Conservation (phyloP, 441 rosid species). For the Erysimum cheiri region DNA sequence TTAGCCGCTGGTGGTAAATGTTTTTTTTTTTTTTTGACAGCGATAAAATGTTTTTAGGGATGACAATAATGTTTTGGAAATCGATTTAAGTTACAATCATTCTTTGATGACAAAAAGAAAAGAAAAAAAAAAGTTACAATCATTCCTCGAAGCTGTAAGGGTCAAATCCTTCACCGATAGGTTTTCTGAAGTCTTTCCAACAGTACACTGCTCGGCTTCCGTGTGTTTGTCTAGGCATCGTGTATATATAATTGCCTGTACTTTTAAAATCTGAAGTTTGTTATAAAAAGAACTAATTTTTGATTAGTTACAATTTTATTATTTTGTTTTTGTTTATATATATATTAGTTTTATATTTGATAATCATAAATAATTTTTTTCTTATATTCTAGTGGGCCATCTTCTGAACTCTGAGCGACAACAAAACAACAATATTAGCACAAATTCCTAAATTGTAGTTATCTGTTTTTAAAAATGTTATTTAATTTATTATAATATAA, state of each 20-base stretch:
- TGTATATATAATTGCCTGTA: constrained; percentile 45
- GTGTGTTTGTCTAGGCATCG: constrained; percentile 44
- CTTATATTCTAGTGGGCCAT: no score
- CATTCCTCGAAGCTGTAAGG: constrained; percentile 38
- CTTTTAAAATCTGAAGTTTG: background rate
- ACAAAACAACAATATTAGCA: no score
- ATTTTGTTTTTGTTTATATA: no score
- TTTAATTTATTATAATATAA: no score
- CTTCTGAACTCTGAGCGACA: no score
- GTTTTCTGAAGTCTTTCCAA: constrained; percentile 49
- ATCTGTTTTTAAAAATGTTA: no score
- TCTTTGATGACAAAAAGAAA: background rate
- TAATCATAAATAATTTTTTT: no score
- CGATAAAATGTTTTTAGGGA: background rate
- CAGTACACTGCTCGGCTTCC: constrained; percentile 41
- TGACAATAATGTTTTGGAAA: background rate
- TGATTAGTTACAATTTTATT: no score
- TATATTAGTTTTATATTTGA: no score
- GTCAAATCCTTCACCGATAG: constrained; percentile 46
- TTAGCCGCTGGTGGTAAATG: background rate
- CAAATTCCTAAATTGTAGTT: no score
- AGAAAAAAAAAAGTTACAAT: no score
- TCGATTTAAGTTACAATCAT: background rate
- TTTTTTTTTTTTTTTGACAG: background rate
- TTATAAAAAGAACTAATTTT: no score